Evolutionary conservation across 148 eudicot genomes (phyloP).

Genomic region (Polygonum maritimum): DNA sequence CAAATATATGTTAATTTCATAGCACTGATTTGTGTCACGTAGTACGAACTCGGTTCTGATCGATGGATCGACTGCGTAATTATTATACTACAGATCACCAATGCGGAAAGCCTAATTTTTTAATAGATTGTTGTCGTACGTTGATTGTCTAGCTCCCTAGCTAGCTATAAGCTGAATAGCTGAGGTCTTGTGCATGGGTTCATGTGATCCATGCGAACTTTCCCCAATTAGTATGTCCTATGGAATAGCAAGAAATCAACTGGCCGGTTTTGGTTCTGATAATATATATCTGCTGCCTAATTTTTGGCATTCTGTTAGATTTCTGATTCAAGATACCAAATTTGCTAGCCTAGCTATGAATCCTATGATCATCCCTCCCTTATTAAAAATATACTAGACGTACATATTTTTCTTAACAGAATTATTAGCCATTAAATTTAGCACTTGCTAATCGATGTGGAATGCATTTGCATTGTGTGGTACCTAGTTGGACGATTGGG

Average conservation of each 20-base stretch:
- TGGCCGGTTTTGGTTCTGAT: neutral
- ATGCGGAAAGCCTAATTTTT: too few species aligned
- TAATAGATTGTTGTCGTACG: too few species aligned
- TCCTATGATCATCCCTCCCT: too few species aligned
- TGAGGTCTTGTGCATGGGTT: neutral
- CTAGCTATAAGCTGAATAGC: neutral
- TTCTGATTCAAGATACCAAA: neutral
- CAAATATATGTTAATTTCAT: neutral
- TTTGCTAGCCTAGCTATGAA: too few species aligned
- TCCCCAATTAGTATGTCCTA: neutral
- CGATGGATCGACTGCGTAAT: too few species aligned
- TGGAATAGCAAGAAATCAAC: neutral
- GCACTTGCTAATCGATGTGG: neutral
- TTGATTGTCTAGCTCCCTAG: too few species aligned
- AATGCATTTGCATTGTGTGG: neutral
- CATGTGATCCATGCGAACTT: slow-evolving; percentile 1
- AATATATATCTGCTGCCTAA: neutral
- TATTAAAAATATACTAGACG: too few species aligned
- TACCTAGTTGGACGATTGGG: slow-evolving; percentile 36
- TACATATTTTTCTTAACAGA: too few species aligned
- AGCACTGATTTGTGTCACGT: too few species aligned
- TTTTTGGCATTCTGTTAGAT: neutral
- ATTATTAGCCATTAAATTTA: neutral
- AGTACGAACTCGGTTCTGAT: too few species aligned
- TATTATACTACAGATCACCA: too few species aligned